Conservation (phyloP, 345 rosid genomes). For the Gossypium mustelinum region DNA sequence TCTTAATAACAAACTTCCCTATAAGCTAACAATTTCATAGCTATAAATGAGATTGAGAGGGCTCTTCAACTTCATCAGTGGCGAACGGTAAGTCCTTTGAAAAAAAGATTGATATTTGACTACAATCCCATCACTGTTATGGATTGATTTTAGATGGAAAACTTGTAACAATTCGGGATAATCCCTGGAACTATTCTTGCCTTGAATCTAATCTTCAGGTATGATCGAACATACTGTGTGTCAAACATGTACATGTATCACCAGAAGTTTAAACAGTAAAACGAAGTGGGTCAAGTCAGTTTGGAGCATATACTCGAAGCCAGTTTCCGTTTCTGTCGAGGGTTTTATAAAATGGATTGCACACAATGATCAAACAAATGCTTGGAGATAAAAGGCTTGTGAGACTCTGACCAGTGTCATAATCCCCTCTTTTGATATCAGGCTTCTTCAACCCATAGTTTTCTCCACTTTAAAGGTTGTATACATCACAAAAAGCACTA, state of each 20-base stretch:
- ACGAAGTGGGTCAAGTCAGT: background rate
- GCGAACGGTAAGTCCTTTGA: conserved; percentile 11
- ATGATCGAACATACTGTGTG: too few relatives aligned
- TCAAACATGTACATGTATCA: too few relatives aligned
- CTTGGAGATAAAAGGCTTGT: conserved; percentile 27
- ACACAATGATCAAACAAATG: conserved; percentile 24
- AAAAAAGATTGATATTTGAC: background rate
- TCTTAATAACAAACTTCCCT: background rate
- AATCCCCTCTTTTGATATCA: conserved; percentile 50
- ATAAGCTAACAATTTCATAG: background rate
- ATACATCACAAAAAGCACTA: background rate
- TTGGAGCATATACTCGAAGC: background rate
- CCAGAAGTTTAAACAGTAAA: too few relatives aligned
- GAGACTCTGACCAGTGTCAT: conserved; percentile 39
- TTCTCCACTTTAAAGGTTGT: conserved; percentile 42
- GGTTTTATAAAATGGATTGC: conserved; percentile 17
- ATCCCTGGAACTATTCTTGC: conserved; percentile 32
- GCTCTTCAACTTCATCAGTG: background rate
- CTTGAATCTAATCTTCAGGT: conserved; percentile 38
- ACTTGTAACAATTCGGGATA: conserved; percentile 35
- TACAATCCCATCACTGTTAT: background rate
- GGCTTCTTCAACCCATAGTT: conserved; percentile 44
- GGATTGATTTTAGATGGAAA: conserved; percentile 23
- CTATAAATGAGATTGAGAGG: background rate
- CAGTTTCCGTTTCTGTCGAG: background rate